These are phyloP conservation scores for Beta lomatogona DNA, from an alignment of 179 eudicot species.

Conservation along the genomic window DNA sequence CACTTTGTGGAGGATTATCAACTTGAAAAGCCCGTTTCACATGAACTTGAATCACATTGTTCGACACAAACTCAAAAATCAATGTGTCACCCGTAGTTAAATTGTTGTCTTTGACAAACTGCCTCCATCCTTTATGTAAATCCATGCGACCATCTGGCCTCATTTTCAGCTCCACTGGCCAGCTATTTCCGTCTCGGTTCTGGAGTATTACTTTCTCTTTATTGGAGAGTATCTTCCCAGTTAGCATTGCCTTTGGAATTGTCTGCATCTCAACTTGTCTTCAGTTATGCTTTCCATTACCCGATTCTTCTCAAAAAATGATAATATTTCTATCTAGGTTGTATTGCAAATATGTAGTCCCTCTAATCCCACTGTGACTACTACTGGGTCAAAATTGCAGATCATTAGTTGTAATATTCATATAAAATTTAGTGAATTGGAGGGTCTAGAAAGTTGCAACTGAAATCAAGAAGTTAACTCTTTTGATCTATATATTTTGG, in stretches of 20 bases:
- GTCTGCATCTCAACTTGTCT: slow-evolving; percentile 26
- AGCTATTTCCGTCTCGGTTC: slow-evolving; percentile 22
- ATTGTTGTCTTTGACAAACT: slow-evolving; percentile 16
- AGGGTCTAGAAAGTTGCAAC: not conserved
- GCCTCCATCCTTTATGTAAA: slow-evolving; percentile 32
- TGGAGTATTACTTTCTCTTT: slow-evolving; percentile 23
- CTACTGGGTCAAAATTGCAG: not conserved
- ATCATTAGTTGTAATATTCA: not conserved
- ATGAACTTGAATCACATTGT: slow-evolving; percentile 21
- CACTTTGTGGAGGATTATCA: slow-evolving; percentile 17
- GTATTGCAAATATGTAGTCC: not conserved
- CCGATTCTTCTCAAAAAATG: not conserved
- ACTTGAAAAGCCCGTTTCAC: slow-evolving; percentile 18
- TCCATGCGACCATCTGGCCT: slow-evolving; percentile 35
- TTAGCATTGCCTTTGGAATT: slow-evolving; percentile 19
- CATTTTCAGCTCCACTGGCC: slow-evolving; percentile 29
- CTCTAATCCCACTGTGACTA: not conserved
- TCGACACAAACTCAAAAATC: slow-evolving; percentile 20
- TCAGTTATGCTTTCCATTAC: slow-evolving; percentile 8
- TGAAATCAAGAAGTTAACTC: no score
- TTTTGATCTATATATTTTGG: no score
- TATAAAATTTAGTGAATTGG: not conserved
- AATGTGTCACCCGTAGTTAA: slow-evolving; percentile 29
- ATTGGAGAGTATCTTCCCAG: not conserved
- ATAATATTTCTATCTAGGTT: not conserved